Percentiles rank a stretch among this genome's conserved stretches.
These are phyloP conservation scores for Mediolabrus comicus DNA, from an alignment of 108 stramenopile genomes.

Conservation along the genomic window DNA sequence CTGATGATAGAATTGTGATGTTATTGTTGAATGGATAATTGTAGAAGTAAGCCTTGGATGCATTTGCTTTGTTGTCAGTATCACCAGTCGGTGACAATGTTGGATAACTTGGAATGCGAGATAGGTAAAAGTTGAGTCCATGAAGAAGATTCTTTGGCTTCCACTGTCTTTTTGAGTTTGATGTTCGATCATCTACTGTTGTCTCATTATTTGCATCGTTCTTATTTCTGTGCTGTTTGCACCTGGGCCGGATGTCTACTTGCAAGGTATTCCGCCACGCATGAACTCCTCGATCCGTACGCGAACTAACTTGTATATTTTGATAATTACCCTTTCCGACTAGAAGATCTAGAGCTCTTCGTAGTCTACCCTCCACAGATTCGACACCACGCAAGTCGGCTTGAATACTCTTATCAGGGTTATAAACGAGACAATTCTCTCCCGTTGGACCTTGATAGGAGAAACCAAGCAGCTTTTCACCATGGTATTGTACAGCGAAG, in stretches of 20 bases:
- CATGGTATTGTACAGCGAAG: constrained; percentile 77
- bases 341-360: constrained; percentile 57
- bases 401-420: constrained; percentile 30
- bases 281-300: constrained; percentile 87
- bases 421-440: constrained; percentile 56
- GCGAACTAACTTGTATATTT: constrained; percentile 74
- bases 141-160: constrained; percentile 42
- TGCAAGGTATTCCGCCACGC: constrained; percentile 85
- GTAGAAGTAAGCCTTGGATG: constrained; percentile 12
- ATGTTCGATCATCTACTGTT: neutral
- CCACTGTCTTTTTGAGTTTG: constrained; percentile 11
- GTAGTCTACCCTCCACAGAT: constrained; percentile 69
- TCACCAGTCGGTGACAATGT: neutral
- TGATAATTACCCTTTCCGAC: constrained; percentile 54
- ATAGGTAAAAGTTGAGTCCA: constrained; percentile 67
- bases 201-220: neutral
- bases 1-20: constrained; percentile 37
- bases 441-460: constrained; percentile 56
- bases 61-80: constrained; percentile 12
- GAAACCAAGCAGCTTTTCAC: constrained; percentile 66
- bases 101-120: constrained; percentile 19
- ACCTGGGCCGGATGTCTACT: constrained; percentile 66
- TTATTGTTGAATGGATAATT: constrained; percentile 17
- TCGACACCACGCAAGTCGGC: constrained; percentile 66
- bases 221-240: neutral